Evolutionary conservation across 2,329 filamentous ascomycete genomes (phyloP).

Genomic region (Calonectria pteridis): DNA sequence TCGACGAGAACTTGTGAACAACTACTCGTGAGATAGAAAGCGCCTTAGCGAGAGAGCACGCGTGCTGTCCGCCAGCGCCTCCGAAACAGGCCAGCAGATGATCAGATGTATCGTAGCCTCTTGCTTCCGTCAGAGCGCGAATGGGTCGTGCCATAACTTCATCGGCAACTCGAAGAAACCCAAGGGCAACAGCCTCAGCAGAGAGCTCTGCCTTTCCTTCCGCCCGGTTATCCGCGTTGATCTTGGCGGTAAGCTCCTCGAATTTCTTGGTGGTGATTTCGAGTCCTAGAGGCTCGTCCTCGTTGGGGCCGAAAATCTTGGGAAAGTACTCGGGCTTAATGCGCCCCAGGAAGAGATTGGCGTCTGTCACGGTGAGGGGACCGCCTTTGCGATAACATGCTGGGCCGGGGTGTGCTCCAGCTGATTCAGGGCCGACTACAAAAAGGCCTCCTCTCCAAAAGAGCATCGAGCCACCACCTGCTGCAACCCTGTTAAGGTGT

Average conservation of each 20-base stretch:
- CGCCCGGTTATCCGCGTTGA: conserved; percentile 53
- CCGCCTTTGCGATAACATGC: conserved; percentile 81
- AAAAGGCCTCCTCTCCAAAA: conserved; percentile 81
- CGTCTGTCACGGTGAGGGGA: conserved; percentile 79
- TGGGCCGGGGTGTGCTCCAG: conserved; percentile 77
- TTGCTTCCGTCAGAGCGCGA: conserved; percentile 51
- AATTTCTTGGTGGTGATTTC: conserved; percentile 57
- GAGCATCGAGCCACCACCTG: conserved; percentile 78
- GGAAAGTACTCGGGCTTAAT: conserved; percentile 74
- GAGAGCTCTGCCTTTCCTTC: conserved; percentile 46
- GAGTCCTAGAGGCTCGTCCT: conserved; percentile 65
- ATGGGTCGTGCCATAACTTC: conserved; percentile 53
- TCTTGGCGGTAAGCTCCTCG: conserved; percentile 54
- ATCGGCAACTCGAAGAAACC: conserved; percentile 53
- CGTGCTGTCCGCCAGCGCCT: conserved; percentile 55
- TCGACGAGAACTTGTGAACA: conserved; percentile 57
- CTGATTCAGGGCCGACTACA: conserved; percentile 79
- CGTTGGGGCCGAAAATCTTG: conserved; percentile 78
- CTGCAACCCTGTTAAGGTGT: conserved; percentile 65
- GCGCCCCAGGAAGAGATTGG: conserved; percentile 76
- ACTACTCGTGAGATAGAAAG: conserved; percentile 55
- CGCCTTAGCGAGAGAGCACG: conserved; percentile 54
- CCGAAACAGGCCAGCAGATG: conserved; percentile 52
- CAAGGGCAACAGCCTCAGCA: conserved; percentile 51
- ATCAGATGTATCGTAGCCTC: conserved; percentile 50